Conservation (phyloP, 2,329 filamentous ascomycete species). For the Leptographium procerum region DNA sequence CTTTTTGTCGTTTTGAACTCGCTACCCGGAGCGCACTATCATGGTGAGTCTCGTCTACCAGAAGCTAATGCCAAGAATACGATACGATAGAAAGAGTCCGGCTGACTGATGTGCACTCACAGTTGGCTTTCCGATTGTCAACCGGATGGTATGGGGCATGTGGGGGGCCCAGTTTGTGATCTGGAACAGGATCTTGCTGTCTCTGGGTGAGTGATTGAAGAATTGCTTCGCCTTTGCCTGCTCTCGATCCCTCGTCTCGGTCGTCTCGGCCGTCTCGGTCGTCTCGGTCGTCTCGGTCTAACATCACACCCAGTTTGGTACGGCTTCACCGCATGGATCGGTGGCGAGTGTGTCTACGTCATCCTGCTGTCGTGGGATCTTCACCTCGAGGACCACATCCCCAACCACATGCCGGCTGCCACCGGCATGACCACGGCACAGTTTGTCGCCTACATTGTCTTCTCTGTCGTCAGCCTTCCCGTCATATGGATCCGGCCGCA, state of each 20-base stretch:
- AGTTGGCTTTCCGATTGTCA: constrained; percentile 23
- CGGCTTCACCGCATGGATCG: constrained; percentile 34
- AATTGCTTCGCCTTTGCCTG: neutral
- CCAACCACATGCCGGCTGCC: constrained; percentile 25
- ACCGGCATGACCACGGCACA: constrained; percentile 14
- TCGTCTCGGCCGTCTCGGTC: no score
- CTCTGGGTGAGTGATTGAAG: constrained; percentile 24
- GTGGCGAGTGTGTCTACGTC: constrained; percentile 33
- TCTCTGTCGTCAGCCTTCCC: constrained; percentile 20
- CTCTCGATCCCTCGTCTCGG: neutral
- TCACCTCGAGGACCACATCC: constrained; percentile 28
- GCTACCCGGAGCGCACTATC: constrained; percentile 29
- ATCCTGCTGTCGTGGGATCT: constrained; percentile 34
- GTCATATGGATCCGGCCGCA: constrained; percentile 31
- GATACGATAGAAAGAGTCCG: neutral
- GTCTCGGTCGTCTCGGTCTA: no score
- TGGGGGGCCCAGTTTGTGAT: constrained; percentile 16
- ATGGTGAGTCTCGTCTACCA: constrained; percentile 18
- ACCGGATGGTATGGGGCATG: constrained; percentile 21
- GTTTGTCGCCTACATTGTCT: constrained; percentile 18
- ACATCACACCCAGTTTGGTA: constrained; percentile 17
- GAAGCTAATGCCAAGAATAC: no score
- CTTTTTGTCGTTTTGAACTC: constrained; percentile 29
- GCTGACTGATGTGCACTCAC: neutral
- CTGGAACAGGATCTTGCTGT: constrained; percentile 29